Evolutionary conservation across 305 asterid species (phyloP), one percentile per base, ranked within the genome.

Genomic region (Caryopteris hybrid): DNA sequence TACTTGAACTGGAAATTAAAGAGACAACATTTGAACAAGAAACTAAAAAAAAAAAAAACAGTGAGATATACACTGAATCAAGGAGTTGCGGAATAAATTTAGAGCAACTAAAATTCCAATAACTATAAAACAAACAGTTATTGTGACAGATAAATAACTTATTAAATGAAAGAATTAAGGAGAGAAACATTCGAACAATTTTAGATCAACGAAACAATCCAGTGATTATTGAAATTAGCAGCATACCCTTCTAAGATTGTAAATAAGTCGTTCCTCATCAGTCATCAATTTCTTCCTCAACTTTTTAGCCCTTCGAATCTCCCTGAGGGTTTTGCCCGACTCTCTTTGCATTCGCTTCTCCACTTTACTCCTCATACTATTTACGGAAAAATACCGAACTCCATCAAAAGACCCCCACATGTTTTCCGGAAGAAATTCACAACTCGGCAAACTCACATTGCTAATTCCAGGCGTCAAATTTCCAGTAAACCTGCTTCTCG

Each of bases 311-410:
- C 97, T 82, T 23, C 99, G 85, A 51, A 84, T 79, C 78, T 94
- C 99, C 74, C 96, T 84, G 20, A 85, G 80, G 46, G 95, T 86
- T 76, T 91, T 94, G 25, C 99, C 97, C 12, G 96, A 84, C 80
- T 93, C 99, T 70, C 87, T 84, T 27, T 80, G 88, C 96, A 91
- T 89, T 70, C 97, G 82, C 34, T 66, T 80, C 88, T 91, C 99
- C 76, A 94, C 99, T 79, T 81, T 94, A 82, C 97, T 90, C 79
- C 99, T 81, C 99, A 94, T 91, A 66, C 97, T 91, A 79, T 81
- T 92, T 39, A 83, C 83, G 54, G 97, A 88, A 68, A 86, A 84
- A 58, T 75, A 74, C 71, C 97, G 86, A 63, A 73, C 83, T 54
- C 97, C 92, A 42, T 66, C 78, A 47, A 77, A 58, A 41, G 53